These are phyloP conservation scores for Phlyctochytrium planicorne DNA, from an alignment of 192 early-diverging fungal species.

Conservation along the genomic window DNA sequence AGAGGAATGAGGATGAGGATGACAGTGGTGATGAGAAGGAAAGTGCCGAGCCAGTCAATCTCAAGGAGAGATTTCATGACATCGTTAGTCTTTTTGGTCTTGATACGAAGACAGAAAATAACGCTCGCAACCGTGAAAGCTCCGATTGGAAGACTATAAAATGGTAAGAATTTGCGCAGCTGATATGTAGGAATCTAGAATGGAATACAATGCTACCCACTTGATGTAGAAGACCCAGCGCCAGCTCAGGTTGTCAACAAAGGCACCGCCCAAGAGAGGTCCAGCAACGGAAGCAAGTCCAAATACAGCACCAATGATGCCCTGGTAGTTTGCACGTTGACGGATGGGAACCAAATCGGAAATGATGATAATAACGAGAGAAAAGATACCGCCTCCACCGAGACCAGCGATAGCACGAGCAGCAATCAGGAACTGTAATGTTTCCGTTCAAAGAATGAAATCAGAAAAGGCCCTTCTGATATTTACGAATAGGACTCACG, in stretches of 20 bases:
- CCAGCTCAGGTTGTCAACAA: slow-evolving; percentile 60
- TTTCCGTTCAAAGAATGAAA: too few species aligned
- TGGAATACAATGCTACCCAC: too few species aligned
- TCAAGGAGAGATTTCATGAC: slow-evolving; percentile 31
- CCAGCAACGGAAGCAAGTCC: slow-evolving; percentile 72
- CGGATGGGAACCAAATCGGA: slow-evolving; percentile 68
- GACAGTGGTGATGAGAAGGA: slow-evolving; percentile 23
- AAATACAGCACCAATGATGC: slow-evolving; percentile 69
- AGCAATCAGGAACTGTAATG: slow-evolving; percentile 61
- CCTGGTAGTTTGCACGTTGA: slow-evolving; percentile 68
- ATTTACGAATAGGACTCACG: too few species aligned
- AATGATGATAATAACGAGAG: slow-evolving; percentile 76
- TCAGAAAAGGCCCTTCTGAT: slow-evolving; percentile 47
- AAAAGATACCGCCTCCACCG: slow-evolving; percentile 64
- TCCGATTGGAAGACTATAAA: too few species aligned
- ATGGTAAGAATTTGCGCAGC: too few species aligned
- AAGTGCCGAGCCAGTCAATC: too few species aligned
- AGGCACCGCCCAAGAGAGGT: slow-evolving; percentile 76
- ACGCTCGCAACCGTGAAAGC: slow-evolving; percentile 56
- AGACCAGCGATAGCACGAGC: slow-evolving; percentile 73
- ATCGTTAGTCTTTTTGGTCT: too few species aligned
- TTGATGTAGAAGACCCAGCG: slow-evolving; percentile 65
- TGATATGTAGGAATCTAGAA: slow-evolving; percentile 65
- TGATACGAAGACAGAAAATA: slow-evolving; percentile 52
- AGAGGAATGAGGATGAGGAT: too few species aligned